Base-by-base conservation (phyloP, 2,329 filamentous ascomycete species). In the Colletotrichum tanaceti region DNA sequence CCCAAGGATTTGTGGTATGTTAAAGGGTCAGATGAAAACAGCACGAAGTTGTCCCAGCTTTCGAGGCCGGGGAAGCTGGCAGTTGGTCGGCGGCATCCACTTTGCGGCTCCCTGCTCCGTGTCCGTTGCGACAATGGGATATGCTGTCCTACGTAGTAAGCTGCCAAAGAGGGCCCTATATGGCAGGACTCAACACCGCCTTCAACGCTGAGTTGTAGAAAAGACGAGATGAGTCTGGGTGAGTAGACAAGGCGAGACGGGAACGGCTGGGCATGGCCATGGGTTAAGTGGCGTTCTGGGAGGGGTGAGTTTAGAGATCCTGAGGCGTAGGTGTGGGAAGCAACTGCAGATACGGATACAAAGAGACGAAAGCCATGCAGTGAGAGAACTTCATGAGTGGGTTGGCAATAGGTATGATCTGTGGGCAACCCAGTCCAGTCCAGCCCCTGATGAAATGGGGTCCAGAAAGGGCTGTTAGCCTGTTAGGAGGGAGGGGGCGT, bases 201-300 rank as follows among this genome's bases (percentile, higher is more conserved):
- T 39, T 41, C 32, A 35, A 55, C 61, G 54, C 62, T 43, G 62
- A 65, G 38, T 38, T 44, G 49, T 65, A 63, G 50, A 60, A 58
- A 50, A 54, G 62, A 59, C 38, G 43, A 64, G 53, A 53, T 32
- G 59, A 53, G 55, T 52, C 44, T 59, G 43, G 22, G 57, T 35
- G 43, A 65, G 49, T 55, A 43, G 54, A 35, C 55, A 57, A 68
- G 65, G 50, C 44, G 44, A 52, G 50, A 50, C 44, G 55, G 43
- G 50, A 60, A 60, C 49, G 50, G 44, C 63, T 38, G 55, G 61
- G 43, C 55, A 38, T 60, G 62, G 44, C 43, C 54, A 57, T 61
- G 55, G 65, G 55, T 68, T 61, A 60, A 68, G 65, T 68, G 65
- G 65, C 65, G 65, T 68, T 57, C 43, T 13, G 41, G 3, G 38